Evolutionary conservation across 2,329 filamentous ascomycete genomes (phyloP).

Genomic region (Geoglossum cookeanum): DNA sequence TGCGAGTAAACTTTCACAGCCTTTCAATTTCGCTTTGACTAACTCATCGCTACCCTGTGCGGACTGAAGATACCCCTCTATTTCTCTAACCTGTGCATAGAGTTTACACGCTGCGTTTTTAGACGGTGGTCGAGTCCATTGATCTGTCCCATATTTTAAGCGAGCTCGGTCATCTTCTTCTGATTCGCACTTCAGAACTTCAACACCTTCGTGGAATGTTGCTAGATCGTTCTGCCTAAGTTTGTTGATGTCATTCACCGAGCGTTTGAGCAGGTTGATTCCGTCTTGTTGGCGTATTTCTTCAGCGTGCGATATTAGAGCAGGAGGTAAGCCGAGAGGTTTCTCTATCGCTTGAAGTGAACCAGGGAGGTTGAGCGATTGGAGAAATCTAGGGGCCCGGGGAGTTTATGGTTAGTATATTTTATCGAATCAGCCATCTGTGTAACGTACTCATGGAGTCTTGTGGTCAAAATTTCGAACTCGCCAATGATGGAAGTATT

Average conservation of each 20-base stretch:
- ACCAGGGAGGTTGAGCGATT: conserved; percentile 72
- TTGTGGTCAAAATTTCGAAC: conserved; percentile 61
- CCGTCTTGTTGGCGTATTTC: conserved; percentile 86
- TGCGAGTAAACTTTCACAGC: conserved; percentile 53
- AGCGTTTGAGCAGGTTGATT: conserved; percentile 53
- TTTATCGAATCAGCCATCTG: not conserved
- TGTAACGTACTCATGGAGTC: conserved; percentile 44
- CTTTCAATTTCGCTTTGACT: conserved; percentile 60
- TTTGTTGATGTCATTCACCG: conserved; percentile 77
- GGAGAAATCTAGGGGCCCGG: conserved; percentile 33
- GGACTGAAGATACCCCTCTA: conserved; percentile 69
- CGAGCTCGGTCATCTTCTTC: conserved; percentile 65
- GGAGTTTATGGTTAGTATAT: not conserved
- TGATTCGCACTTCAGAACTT: conserved; percentile 58
- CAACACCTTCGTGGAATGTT: conserved; percentile 67
- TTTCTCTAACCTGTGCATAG: conserved; percentile 56
- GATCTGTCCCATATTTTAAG: conserved; percentile 65
- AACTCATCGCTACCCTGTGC: conserved; percentile 46
- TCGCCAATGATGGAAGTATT: conserved; percentile 75
- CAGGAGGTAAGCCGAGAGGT: conserved; percentile 72
- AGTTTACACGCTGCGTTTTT: conserved; percentile 51
- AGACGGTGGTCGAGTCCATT: conserved; percentile 58
- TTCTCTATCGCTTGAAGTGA: conserved; percentile 91
- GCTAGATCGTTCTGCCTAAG: conserved; percentile 62
- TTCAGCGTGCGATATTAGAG: conserved; percentile 73